phyloP scores from a whole-genome alignment of 164 flowering plant genomes.

The Vitis amurensis region DNA sequence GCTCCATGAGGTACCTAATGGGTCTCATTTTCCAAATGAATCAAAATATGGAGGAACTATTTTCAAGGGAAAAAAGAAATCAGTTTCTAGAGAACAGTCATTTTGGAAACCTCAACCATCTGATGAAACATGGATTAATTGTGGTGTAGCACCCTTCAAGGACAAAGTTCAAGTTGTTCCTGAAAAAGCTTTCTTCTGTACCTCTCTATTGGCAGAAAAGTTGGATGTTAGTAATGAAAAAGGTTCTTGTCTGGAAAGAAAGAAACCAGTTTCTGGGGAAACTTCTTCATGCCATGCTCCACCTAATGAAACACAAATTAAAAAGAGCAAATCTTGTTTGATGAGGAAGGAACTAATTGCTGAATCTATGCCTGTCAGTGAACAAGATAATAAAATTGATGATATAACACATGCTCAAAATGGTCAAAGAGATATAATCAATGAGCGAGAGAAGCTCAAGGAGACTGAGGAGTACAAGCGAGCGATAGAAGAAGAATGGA shows the following conservation, averaged over 20 bases:
- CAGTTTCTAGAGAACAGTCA: conserved; percentile 1
- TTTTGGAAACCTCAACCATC: background rate
- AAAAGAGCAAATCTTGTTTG: background rate
- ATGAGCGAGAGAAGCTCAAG: conserved; percentile 70
- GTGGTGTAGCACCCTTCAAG: background rate
- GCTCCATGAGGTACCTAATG: conserved; percentile 7
- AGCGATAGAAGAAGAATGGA: conserved; percentile 81
- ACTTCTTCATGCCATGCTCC: background rate
- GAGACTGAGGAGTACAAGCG: conserved; percentile 79
- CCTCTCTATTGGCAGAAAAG: background rate
- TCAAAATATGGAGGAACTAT: background rate
- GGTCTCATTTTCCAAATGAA: conserved; percentile 3
- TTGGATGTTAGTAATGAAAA: background rate
- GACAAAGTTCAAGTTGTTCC: background rate
- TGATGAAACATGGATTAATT: background rate
- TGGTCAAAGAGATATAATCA: conserved; percentile 34
- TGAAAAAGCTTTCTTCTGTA: background rate
- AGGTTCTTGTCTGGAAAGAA: background rate
- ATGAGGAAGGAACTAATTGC: background rate
- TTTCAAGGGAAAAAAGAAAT: conserved; percentile 4
- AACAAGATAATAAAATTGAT: background rate
- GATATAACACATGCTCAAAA: background rate
- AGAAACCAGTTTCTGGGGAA: background rate
- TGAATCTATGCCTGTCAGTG: background rate
- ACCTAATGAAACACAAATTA: background rate